Conservation (phyloP, 306 rosid species). For the Cercis canadensis region DNA sequence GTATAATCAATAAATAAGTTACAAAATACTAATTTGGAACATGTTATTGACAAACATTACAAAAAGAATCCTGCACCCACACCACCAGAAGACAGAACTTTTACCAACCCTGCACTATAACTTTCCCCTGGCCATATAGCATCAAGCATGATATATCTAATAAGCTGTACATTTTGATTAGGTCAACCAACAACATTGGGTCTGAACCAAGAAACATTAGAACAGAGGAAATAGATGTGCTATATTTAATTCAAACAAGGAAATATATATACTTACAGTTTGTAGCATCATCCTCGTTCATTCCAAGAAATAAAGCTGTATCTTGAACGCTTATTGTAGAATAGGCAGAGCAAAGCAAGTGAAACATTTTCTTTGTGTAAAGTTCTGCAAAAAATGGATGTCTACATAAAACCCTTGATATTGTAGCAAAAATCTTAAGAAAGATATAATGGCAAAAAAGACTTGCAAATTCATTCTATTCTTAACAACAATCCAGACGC, state of each 20-base stretch:
- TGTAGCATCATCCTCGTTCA: conserved; percentile 72
- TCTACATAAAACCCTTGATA: not conserved
- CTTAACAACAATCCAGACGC: conserved; percentile 16
- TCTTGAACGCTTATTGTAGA: conserved; percentile 85
- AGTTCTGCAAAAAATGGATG: conserved; percentile 63
- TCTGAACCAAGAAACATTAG: conserved; percentile 15
- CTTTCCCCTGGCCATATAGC: not conserved
- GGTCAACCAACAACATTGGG: not conserved
- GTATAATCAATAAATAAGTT: too few relatives aligned
- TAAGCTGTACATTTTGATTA: not conserved
- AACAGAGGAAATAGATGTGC: not conserved
- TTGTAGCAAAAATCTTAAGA: not conserved
- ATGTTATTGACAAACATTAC: not conserved
- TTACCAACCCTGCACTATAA: not conserved
- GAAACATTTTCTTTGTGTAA: conserved; percentile 84
- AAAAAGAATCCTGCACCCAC: not conserved
- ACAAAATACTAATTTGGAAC: not conserved
- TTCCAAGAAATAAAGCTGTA: conserved; percentile 80
- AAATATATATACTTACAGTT: conserved; percentile 61
- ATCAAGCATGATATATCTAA: not conserved
- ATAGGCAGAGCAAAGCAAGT: conserved; percentile 84
- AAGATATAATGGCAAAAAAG: conserved; percentile 16
- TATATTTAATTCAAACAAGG: not conserved
- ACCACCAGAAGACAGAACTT: not conserved
- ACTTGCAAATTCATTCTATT: not conserved